Evolutionary conservation across 768 basidiomycete species (phyloP).

Genomic region (Lactifluus hygrophoroides): DNA sequence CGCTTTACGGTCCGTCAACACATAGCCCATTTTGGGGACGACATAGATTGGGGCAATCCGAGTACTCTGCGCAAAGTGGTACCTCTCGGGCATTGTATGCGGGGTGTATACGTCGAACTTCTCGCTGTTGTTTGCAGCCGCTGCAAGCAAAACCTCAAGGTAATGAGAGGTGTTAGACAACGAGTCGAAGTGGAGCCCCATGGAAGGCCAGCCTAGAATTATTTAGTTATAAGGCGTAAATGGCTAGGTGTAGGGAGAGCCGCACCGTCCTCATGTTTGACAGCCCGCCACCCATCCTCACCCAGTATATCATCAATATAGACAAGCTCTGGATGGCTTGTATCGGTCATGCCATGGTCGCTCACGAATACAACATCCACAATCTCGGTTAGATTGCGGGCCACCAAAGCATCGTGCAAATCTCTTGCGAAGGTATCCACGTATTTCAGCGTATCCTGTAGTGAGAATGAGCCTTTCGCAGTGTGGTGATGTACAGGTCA

Average conservation of each 20-base stretch:
- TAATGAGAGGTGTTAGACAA: conserved; percentile 50
- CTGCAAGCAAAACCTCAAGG: conserved; percentile 43
- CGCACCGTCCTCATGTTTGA: conserved; percentile 65
- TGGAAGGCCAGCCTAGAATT: conserved; percentile 71
- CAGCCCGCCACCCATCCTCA: conserved; percentile 45
- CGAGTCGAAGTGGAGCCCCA: conserved; percentile 69
- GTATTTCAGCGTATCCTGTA: conserved; percentile 50
- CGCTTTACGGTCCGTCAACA: conserved; percentile 58
- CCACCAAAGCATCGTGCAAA: conserved; percentile 51
- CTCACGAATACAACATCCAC: conserved; percentile 87
- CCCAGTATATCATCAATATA: conserved; percentile 80
- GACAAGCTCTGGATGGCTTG: conserved; percentile 63
- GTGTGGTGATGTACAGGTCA: neutral
- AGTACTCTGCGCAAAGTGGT: conserved; percentile 61
- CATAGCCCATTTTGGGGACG: conserved; percentile 74
- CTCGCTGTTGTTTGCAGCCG: conserved; percentile 44
- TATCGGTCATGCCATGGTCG: conserved; percentile 90
- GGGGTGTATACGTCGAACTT: conserved; percentile 75
- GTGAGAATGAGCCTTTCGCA: neutral
- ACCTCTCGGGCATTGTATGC: conserved; percentile 74
- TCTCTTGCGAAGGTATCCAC: conserved; percentile 71
- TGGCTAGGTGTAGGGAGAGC: neutral
- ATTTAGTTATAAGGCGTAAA: neutral
- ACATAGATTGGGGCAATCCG: conserved; percentile 88
- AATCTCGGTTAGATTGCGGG: conserved; percentile 71